Conservation (phyloP, 345 rosid genomes). For the Nasturtium officinale region DNA sequence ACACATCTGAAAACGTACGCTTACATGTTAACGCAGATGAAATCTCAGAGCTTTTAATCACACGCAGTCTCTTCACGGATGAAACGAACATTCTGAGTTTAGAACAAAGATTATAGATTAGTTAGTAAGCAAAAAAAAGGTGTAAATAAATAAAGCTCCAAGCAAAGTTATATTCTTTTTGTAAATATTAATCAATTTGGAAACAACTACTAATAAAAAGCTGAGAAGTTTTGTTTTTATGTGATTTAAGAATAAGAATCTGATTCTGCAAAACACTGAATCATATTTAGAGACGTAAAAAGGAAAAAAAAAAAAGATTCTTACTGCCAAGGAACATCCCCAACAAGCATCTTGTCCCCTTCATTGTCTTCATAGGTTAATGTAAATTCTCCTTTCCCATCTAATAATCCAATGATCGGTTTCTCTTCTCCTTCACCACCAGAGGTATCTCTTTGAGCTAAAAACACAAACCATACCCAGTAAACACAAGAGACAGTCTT, state of each 20-base stretch:
- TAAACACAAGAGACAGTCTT: constrained; percentile 10
- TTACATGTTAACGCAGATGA: constrained; percentile 43
- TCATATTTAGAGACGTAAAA: constrained; percentile 39
- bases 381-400: constrained; percentile 91
- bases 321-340: constrained; percentile 99
- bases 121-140: neutral
- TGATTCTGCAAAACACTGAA: constrained; percentile 45
- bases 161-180: neutral
- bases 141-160: neutral
- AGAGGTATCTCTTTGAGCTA: constrained; percentile 80
- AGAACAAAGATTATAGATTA: constrained; percentile 41
- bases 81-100: constrained; percentile 77
- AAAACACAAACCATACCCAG: constrained; percentile 1
- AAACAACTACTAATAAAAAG: constrained; percentile 4
- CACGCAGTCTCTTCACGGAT: constrained; percentile 92
- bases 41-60: constrained; percentile 86
- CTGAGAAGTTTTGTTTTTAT: constrained; percentile 33
- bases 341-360: constrained; percentile 99
- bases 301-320: constrained; percentile 47
- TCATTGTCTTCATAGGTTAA: constrained; percentile 97
- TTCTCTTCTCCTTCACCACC: constrained; percentile 69
- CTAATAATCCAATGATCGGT: constrained; percentile 67
- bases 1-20: constrained; percentile 10
- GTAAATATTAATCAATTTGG: constrained; percentile 6
- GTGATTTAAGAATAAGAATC: constrained; percentile 40